Conservation (phyloP, 1,284 basidiomycete genomes). For the Cerioporus squamosus region DNA sequence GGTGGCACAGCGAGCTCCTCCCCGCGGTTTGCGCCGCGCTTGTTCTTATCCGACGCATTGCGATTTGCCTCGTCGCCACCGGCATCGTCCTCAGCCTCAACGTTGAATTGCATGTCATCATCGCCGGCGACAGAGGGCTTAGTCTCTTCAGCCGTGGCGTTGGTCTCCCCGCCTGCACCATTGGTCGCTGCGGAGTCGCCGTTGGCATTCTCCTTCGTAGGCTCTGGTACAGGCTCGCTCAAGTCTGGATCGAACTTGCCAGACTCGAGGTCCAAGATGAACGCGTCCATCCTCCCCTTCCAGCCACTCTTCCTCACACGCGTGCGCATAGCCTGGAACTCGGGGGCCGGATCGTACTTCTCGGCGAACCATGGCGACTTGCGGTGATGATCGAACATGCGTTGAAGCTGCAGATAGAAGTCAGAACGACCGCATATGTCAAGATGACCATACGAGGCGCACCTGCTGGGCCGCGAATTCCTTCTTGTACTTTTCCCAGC, state of each 20-base stretch:
- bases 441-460: conserved; percentile 35
- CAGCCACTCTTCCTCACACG: conserved; percentile 84
- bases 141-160: conserved; percentile 46
- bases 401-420: conserved; percentile 68
- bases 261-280: conserved; percentile 78
- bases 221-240: conserved; percentile 56
- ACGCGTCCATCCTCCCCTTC: conserved; percentile 71
- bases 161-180: conserved; percentile 39
- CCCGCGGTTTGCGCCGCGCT: conserved; percentile 61
- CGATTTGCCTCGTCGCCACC: conserved; percentile 60
- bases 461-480: conserved; percentile 87
- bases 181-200: conserved; percentile 30
- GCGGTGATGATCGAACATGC: conserved; percentile 90
- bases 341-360: conserved; percentile 82
- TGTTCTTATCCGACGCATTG: conserved; percentile 52
- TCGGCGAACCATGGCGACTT: conserved; percentile 94
- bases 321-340: conserved; percentile 69
- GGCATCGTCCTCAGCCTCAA: conserved; percentile 72
- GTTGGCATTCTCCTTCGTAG: conserved; percentile 49
- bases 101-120: conserved; percentile 56
- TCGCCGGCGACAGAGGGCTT: conserved; percentile 29
- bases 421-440: background rate
- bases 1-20: conserved; percentile 79
- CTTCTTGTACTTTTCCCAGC: conserved; percentile 93
- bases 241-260: conserved; percentile 83